Evolutionary conservation across 208 protist genomes (phyloP), one percentile per base, ranked within the genome.

Genomic region (Wallacemonas collosoma): DNA sequence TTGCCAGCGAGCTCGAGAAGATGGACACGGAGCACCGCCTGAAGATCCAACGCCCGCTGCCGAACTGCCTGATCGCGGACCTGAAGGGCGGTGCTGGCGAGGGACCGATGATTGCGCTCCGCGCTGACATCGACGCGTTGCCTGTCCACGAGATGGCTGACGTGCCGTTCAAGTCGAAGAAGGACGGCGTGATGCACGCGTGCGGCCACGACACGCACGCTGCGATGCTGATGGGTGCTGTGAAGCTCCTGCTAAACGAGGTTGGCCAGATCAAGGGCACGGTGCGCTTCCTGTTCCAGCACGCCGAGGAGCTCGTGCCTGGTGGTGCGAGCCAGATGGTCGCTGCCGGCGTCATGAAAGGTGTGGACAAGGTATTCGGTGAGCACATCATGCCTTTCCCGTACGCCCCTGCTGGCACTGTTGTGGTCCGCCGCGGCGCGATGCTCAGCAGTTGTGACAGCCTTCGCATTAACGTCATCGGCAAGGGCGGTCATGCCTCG

Each of bases 221-320:
- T 26, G 26, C 26, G 26, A 26, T 26, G 26, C 79, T 91, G 51
- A 64, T 93, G 40, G 85, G 80, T 44, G 85, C 83, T 0, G 83
- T 79, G 15, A 86, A 87, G 76, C 68, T 91, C 53, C 73, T 91
- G 35, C 80, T 77, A n/a, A 71, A 75, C 57, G 72, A 83, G 75
- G 71, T 73, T 72, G 72, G 82, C 45, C 72, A 75, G 67, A 83
- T 89, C 66, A 62, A 76, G 36, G 85, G 84, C 62, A 88, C 85
- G 8, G 81, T 93, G 48, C 88, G 83, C 48, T 94, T 94, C 66
- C 74, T 91, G 11, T 89, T 89, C 64, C 85, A 89, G 74, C 85
- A 84, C 74, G 81, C 81, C 0, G 81, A 91, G 76, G 83, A 94
- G 73, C 75, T 81, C 43, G 62, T 64, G 51, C 77, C 85, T 11